phyloP scores from a whole-genome alignment of 2,329 filamentous ascomycete species.

The Penicillium sp. region DNA sequence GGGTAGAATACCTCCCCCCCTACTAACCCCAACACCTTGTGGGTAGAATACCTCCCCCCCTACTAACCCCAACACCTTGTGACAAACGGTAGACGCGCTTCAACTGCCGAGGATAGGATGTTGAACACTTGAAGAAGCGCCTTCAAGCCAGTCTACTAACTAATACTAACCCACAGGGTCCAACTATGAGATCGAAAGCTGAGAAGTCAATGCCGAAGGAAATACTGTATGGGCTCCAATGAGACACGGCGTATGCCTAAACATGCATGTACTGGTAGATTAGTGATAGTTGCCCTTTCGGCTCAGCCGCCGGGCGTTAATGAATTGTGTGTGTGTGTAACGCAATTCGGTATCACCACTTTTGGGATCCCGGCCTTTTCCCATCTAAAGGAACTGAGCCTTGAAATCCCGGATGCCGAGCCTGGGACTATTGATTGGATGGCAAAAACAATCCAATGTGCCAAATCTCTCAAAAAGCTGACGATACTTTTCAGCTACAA shows the following conservation, averaged over 20 bases:
- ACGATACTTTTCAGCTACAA: neutral
- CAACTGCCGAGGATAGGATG: conserved; percentile 35
- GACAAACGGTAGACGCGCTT: conserved; percentile 35
- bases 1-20: too few relatives aligned
- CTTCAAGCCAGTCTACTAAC: neutral
- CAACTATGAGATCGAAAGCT: too few relatives aligned
- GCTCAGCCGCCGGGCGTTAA: conserved; percentile 26
- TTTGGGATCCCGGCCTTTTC: neutral
- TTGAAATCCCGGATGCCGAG: neutral
- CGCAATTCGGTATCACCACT: neutral
- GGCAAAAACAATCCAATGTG: neutral
- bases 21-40: too few relatives aligned
- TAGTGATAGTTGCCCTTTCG: conserved; percentile 25
- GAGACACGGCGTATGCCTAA: too few relatives aligned
- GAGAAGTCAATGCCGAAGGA: too few relatives aligned
- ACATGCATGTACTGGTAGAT: too few relatives aligned
- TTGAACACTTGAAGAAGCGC: conserved; percentile 35
- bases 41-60: too few relatives aligned
- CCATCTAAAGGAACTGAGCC: neutral
- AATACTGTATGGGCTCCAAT: too few relatives aligned
- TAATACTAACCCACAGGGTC: too few relatives aligned
- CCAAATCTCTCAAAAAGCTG: neutral
- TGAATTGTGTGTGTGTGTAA: conserved; percentile 20
- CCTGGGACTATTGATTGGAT: neutral
- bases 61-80: too few relatives aligned